Conservation (phyloP, 345 rosid genomes). For the Gossypium longicalyx region DNA sequence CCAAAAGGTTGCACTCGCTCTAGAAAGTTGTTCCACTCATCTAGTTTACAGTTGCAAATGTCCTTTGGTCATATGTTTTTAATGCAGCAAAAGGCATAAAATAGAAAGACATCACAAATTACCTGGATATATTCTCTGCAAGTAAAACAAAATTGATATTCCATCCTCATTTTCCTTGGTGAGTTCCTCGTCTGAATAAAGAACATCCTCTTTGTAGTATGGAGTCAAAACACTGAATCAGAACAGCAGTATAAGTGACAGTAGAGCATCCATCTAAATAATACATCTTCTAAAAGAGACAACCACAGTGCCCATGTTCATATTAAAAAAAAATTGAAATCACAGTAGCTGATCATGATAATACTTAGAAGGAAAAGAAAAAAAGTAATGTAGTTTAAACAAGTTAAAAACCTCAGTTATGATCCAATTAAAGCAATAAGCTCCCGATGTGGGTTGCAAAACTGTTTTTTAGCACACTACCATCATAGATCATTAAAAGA, state of each 20-base stretch:
- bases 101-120: constrained; percentile 22
- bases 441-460: background rate
- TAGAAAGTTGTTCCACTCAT: constrained; percentile 78
- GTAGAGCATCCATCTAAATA: constrained; percentile 11
- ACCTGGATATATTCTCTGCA: constrained; percentile 92
- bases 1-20: constrained; percentile 42
- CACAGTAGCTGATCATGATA: background rate
- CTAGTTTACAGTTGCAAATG: constrained; percentile 34
- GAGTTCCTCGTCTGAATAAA: constrained; percentile 81
- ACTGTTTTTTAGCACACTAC: background rate
- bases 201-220: constrained; percentile 77
- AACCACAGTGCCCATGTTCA: background rate
- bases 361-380: background rate
- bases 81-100: constrained; percentile 6
- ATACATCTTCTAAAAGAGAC: background rate
- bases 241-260: constrained; percentile 27
- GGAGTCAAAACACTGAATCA: constrained; percentile 84
- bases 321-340: constrained; percentile 1
- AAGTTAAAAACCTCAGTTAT: background rate
- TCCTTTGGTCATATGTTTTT: constrained; percentile 6
- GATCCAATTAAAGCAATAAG: background rate
- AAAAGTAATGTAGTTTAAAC: constrained; percentile 4
- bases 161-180: constrained; percentile 90
- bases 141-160: constrained; percentile 67
- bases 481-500: background rate